These are phyloP conservation scores for Tylopilus sp. DNA, from an alignment of 1,284 basidiomycete genomes.

Conservation along the genomic window DNA sequence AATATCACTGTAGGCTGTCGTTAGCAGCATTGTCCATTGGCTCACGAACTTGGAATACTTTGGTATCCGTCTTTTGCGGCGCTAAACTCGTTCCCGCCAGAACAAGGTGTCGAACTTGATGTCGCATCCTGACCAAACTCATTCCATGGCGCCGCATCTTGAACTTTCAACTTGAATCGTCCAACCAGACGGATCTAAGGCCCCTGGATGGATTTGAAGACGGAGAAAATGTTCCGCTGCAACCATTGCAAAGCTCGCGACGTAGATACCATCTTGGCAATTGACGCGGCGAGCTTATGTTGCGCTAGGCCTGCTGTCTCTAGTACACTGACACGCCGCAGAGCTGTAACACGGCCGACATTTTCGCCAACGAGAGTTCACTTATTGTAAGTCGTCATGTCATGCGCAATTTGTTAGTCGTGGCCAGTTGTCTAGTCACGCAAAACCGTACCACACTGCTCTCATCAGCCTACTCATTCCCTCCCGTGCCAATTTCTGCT, in stretches of 20 bases:
- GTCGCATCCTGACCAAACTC: slow-evolving; percentile 38
- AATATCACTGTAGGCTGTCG: slow-evolving; percentile 38
- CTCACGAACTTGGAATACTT: slow-evolving; percentile 13
- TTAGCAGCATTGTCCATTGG: no score
- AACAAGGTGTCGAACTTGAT: slow-evolving; percentile 27
- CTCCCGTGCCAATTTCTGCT: slow-evolving; percentile 34
- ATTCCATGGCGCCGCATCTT: slow-evolving; percentile 38
- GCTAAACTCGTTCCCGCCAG: slow-evolving; percentile 26
- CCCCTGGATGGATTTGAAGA: slow-evolving; percentile 43
- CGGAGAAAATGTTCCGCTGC: slow-evolving; percentile 45
- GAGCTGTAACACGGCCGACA: slow-evolving; percentile 30
- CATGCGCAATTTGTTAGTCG: no score
- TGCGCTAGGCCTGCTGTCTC: background rate
- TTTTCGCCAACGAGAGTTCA: slow-evolving; percentile 38
- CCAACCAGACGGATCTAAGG: slow-evolving; percentile 33
- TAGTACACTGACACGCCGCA: slow-evolving; percentile 11
- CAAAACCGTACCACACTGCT: slow-evolving; percentile 38
- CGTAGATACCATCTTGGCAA: slow-evolving; percentile 50
- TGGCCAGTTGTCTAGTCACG: no score
- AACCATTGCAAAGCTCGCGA: slow-evolving; percentile 47
- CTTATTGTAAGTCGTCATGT: slow-evolving; percentile 38
- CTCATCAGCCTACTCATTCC: slow-evolving; percentile 40
- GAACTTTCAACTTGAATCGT: slow-evolving; percentile 38
- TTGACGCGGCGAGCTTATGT: slow-evolving; percentile 45
- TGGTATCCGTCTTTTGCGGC: no score